These are phyloP conservation scores for Dactylorhiza incarnata DNA, from an alignment of 106 monocot species.

Conservation along the genomic window DNA sequence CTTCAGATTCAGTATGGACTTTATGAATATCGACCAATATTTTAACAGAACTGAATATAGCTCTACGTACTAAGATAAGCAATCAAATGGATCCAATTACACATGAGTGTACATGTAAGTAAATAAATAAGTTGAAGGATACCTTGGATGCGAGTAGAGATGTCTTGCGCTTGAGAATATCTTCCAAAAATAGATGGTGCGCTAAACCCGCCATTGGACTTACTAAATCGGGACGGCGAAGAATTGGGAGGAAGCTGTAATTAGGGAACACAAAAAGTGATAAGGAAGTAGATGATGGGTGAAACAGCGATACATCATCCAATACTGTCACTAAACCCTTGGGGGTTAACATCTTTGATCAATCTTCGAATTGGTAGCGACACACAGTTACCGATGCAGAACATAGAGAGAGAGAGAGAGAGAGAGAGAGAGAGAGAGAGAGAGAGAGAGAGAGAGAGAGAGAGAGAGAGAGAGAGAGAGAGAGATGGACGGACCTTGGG, in stretches of 20 bases:
- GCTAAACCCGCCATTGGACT: neutral
- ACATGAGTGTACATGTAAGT: neutral
- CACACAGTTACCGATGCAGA: neutral
- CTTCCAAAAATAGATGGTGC: slow-evolving; percentile 19
- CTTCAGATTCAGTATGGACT: neutral
- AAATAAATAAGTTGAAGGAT: neutral
- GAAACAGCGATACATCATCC: neutral
- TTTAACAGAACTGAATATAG: neutral
- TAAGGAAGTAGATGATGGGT: neutral
- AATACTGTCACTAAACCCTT: neutral
- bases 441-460: neutral
- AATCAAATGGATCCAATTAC: neutral
- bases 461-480: neutral
- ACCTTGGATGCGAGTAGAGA: slow-evolving; percentile 71
- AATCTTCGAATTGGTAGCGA: neutral
- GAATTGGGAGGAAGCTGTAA: slow-evolving; percentile 1
- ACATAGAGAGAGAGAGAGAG: neutral
- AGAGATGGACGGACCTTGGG: neutral
- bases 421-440: neutral
- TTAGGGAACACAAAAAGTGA: neutral
- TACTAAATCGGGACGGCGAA: neutral
- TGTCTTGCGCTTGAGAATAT: slow-evolving; percentile 53
- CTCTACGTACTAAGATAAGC: neutral
- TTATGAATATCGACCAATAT: neutral
- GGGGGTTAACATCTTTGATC: neutral